Conservation (phyloP, 2,329 filamentous ascomycete species). For the Chalaropsis thielavioides region DNA sequence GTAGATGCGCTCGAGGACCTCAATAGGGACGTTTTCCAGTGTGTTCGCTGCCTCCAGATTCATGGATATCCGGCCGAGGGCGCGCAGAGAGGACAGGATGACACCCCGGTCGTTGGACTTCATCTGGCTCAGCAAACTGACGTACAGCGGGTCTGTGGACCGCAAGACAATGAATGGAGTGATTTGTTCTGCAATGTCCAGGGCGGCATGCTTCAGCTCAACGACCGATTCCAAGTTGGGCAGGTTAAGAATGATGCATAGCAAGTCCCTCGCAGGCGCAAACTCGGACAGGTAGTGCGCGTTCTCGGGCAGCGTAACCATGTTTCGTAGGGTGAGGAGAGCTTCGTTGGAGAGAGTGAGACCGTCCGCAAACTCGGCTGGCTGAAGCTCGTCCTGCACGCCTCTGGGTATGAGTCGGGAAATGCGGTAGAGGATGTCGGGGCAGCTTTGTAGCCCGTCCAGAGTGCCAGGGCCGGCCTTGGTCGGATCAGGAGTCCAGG, state of each 20-base stretch:
- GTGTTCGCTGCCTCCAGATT: constrained; percentile 67
- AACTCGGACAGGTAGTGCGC: constrained; percentile 66
- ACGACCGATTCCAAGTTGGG: constrained; percentile 57
- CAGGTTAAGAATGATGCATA: constrained; percentile 69
- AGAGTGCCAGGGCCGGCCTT: constrained; percentile 38
- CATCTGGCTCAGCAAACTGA: constrained; percentile 51
- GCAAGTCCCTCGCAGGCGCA: constrained; percentile 60
- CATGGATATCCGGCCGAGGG: constrained; percentile 77
- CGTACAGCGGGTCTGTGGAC: constrained; percentile 64
- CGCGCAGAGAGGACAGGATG: constrained; percentile 65
- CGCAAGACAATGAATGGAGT: constrained; percentile 66
- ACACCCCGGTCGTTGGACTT: constrained; percentile 62
- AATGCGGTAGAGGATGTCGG: constrained; percentile 51
- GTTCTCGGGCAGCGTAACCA: constrained; percentile 88
- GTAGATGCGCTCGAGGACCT: constrained; percentile 51
- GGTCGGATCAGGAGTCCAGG: constrained; percentile 39
- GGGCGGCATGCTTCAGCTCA: constrained; percentile 77
- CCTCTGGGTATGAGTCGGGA: constrained; percentile 43
- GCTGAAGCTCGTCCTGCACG: constrained; percentile 55
- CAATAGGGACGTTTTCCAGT: constrained; percentile 53
- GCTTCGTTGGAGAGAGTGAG: constrained; percentile 74
- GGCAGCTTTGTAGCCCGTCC: constrained; percentile 37
- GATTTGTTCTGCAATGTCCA: constrained; percentile 84
- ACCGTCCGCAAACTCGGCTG: constrained; percentile 53
- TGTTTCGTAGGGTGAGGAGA: constrained; percentile 77